Base-by-base conservation (phyloP, 2,329 filamentous ascomycete species). In the Phyllosticta ampelicida region DNA sequence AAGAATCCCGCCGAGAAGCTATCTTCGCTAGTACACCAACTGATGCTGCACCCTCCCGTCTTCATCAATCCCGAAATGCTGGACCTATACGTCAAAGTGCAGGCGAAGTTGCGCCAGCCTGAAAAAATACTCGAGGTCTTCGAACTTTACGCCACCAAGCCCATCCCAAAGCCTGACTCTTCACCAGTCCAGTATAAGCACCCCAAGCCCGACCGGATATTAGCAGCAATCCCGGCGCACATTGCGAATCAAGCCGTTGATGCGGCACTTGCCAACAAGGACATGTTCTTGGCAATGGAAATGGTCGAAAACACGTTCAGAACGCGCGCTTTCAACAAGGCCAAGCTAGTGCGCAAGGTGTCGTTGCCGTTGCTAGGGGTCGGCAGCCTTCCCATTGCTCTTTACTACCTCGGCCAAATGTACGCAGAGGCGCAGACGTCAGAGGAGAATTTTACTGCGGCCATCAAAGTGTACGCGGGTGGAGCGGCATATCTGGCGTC, bases 401-500 rank as follows among this genome's bases (percentile, higher is more conserved):
- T 86, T 28, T 94, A 90, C 67, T 80, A 82, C 29, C 70, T 90
- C 48, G 87, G 89, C 0, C 80, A 81, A 1, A 86, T 85, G 68
- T 77, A 89, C 26, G 80, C 86, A 1, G 71, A 76, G 10, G 77
- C 85, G 62, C 89, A 92, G 69, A 80, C 81, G 58, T 85, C 85
- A n/a, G 89, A 96, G 81, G 88, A 95, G 63, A 76, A 85, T 0
- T 77, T 75, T 26, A 83, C 82, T 30, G 90, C 90, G 9, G 95
- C 89, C 1, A 82, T 82, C 10, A 83, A 95, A 61, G 86, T 87
- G 4, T 90, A 95, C 68, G 82, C 82, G 0, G 91, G 89, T 11
- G 87, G 94, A 54, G 75, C 92, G 61, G 87, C 90, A 6, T 99
- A 97, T 70, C 79, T 95, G 49, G 81, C 84, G 19, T 89, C 90